phyloP scores from a whole-genome alignment of 2,329 filamentous ascomycete genomes.

The Ceratocystis huliohia region DNA sequence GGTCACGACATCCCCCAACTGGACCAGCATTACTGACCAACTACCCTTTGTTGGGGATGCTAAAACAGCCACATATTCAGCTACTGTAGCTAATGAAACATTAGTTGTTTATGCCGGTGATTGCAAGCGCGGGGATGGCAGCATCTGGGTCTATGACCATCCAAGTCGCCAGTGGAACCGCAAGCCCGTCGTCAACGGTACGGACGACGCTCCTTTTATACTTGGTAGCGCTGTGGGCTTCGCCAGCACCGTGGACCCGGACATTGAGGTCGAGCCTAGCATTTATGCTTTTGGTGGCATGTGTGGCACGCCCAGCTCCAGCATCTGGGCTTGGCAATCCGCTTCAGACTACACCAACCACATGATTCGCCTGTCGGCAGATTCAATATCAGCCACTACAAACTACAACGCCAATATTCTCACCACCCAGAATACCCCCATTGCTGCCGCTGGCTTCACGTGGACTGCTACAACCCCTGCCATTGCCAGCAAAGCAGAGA shows the following conservation, averaged over 20 bases:
- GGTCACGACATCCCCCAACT: slow-evolving; percentile 36
- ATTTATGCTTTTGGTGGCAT: slow-evolving; percentile 81
- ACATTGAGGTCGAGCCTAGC: slow-evolving; percentile 31
- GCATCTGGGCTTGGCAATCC: slow-evolving; percentile 49
- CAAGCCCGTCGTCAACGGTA: slow-evolving; percentile 20
- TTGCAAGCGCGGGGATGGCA: slow-evolving; percentile 45
- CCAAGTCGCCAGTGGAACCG: slow-evolving; percentile 27
- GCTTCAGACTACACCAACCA: slow-evolving; percentile 65
- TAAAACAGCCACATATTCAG: slow-evolving; percentile 48
- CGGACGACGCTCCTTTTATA: slow-evolving; percentile 33
- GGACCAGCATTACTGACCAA: slow-evolving; percentile 40
- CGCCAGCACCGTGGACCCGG: slow-evolving; percentile 44
- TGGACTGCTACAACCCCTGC: slow-evolving; percentile 62
- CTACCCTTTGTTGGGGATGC: slow-evolving; percentile 50
- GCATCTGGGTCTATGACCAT: slow-evolving; percentile 56
- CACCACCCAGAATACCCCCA: slow-evolving; percentile 32
- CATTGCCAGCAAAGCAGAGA: slow-evolving; percentile 52
- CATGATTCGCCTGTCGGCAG: slow-evolving; percentile 49
- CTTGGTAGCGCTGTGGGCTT: slow-evolving; percentile 52
- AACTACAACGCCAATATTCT: slow-evolving; percentile 23
- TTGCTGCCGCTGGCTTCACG: slow-evolving; percentile 72
- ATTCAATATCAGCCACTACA: slow-evolving; percentile 30
- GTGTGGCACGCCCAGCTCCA: slow-evolving; percentile 39
- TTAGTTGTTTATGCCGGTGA: slow-evolving; percentile 63
- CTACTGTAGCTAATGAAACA: slow-evolving; percentile 51